These are phyloP conservation scores for Lolium multiflorum DNA, from an alignment of 176 grass and related monocot species.

Conservation along the genomic window DNA sequence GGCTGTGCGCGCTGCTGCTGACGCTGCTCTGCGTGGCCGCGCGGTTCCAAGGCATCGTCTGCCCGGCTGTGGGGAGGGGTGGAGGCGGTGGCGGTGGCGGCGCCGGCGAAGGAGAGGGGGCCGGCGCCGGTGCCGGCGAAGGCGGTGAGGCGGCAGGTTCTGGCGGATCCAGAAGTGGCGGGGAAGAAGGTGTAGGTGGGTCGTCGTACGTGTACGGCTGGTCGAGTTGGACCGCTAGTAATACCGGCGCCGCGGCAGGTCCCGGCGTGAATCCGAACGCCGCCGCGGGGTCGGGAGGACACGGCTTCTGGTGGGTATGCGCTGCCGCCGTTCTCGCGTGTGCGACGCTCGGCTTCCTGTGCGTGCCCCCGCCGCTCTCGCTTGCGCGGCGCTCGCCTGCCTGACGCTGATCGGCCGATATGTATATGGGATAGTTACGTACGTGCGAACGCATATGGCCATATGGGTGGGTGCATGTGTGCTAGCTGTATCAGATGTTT, in stretches of 20 bases:
- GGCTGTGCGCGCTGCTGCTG: background rate
- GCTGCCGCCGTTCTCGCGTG: background rate
- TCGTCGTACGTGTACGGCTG: background rate
- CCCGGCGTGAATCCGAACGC: background rate
- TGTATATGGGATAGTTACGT: no score
- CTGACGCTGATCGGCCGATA: no score
- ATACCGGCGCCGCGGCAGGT: background rate
- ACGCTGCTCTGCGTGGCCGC: background rate
- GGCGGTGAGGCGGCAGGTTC: background rate
- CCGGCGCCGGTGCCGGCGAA: background rate
- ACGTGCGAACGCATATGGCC: no score
- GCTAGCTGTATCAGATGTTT: no score
- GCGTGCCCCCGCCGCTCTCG: background rate
- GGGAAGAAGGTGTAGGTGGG: background rate
- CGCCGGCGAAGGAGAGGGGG: background rate
- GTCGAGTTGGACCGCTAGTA: background rate
- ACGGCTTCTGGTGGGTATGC: background rate
- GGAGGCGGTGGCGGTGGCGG: background rate
- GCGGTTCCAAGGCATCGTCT: background rate
- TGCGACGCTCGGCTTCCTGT: no score
- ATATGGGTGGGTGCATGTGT: background rate
- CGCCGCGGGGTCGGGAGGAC: background rate
- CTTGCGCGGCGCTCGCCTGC: background rate
- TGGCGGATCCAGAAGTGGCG: background rate
- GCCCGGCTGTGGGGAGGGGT: background rate